Base-by-base conservation (phyloP, 805 yeast genomes). In the Torulaspora quercuum region DNA sequence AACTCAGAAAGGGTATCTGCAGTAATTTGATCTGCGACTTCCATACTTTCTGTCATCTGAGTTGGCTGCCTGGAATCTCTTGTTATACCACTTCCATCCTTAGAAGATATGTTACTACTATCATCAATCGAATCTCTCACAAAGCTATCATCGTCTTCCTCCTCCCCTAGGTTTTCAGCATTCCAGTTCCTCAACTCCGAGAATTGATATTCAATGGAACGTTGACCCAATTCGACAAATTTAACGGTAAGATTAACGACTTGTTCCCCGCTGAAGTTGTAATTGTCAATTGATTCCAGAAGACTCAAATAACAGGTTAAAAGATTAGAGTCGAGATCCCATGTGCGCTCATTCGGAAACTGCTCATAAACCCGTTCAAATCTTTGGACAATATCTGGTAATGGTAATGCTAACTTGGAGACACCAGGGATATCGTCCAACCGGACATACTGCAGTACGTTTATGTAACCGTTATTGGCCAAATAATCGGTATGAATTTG, bases 271-370 rank as follows among this genome's bases (percentile, higher is more conserved):
- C 35, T 19, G 6, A 44, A 22, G 3, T 21, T 14, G 17, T 35
- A 39, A 8, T 29, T 36, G 13, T 39, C 45, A 9, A 35, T 25
- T 12, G 54, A 44, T 40, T 57, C 63, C 11, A 58, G 25, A 9
- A 49, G 35, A 9, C 51, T 42, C 17, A 46, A 31, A 21, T 57
- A 54, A 18, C 55, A 54, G 4, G 52, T 53, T 25, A 59, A 31
- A 28, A 57, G 45, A 42, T 61, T 60, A 30, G 47, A 57, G 25
- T 51, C 47, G 7, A 60, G 44, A 37, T 61, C 66, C 66, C 66
- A 61, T 1, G 55, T 47, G 6, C 45, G 37, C 8, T 35, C 33
- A 7, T 39, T 33, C 13, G 36, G 37, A 33, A 44, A 55, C 9
- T 37, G 32, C 3, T 39, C 33, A 5, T 35, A 34, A 3, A 52